These are phyloP conservation scores for Heterobasidion annosum DNA, from an alignment of 1,284 basidiomycete genomes.

Conservation along the genomic window DNA sequence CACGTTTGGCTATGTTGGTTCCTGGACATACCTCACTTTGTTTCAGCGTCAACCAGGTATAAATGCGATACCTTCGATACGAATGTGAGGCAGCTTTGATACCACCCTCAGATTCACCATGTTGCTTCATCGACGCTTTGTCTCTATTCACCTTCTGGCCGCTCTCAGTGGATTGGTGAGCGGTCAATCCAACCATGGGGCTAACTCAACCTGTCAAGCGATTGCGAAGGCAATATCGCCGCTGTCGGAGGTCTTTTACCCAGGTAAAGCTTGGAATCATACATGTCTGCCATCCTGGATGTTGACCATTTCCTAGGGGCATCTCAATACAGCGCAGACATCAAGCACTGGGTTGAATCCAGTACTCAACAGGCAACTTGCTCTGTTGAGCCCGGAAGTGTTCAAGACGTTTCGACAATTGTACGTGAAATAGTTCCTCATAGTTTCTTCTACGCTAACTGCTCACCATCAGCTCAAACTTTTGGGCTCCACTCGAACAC, in stretches of 20 bases:
- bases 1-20: too few relatives aligned
- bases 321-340: background rate
- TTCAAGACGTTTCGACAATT: background rate
- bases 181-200: too few relatives aligned
- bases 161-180: too few relatives aligned
- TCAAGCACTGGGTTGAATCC: background rate
- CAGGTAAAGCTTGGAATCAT: slow-evolving; percentile 17
- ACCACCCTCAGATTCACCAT: too few relatives aligned
- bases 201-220: background rate
- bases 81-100: too few relatives aligned
- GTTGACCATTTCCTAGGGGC: background rate
- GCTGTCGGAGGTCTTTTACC: slow-evolving; percentile 22
- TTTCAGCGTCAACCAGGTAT: too few relatives aligned
- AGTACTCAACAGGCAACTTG: background rate
- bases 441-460: background rate
- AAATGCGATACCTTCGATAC: too few relatives aligned
- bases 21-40: too few relatives aligned
- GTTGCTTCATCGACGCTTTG: too few relatives aligned
- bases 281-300: background rate
- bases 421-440: background rate
- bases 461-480: background rate
- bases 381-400: background rate
- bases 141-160: too few relatives aligned
- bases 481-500: background rate
- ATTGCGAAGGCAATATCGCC: slow-evolving; percentile 4